Evolutionary conservation across 352 stramenopile genomes (phyloP).

Genomic region (Phytophthora brassicae): DNA sequence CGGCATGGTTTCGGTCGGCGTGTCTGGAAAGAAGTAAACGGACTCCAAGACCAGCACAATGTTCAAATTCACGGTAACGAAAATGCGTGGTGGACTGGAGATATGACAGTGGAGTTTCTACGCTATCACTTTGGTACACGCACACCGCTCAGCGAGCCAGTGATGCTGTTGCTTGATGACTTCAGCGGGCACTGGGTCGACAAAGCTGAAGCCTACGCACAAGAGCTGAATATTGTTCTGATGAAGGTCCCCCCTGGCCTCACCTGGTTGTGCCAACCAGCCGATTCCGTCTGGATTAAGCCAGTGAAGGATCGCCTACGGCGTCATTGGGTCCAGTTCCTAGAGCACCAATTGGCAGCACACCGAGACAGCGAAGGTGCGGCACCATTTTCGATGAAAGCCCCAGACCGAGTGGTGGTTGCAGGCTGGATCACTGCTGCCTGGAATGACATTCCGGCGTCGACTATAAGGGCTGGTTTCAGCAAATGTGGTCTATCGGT

Average conservation of each 20-base stretch:
- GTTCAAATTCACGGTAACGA: background rate
- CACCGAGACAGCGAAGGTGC: too few species aligned
- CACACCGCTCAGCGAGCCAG: background rate
- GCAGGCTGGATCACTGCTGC: too few species aligned
- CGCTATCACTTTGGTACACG: conserved; percentile 5
- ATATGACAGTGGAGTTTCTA: conserved; percentile 4
- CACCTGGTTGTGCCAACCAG: conserved; percentile 6
- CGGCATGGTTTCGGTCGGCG: background rate
- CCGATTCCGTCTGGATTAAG: conserved; percentile 5
- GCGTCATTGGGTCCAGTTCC: conserved; percentile 1
- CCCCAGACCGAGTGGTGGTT: too few species aligned
- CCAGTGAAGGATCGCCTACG: conserved; percentile 1
- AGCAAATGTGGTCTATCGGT: too few species aligned
- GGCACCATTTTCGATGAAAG: too few species aligned
- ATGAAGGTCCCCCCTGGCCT: background rate
- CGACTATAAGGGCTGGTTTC: too few species aligned
- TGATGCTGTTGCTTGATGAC: conserved; percentile 12
- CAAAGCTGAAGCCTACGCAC: background rate
- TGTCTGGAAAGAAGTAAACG: background rate
- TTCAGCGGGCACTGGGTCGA: background rate
- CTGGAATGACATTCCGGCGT: too few species aligned
- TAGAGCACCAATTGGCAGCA: too few species aligned
- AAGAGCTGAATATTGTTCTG: background rate
- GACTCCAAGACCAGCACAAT: background rate
- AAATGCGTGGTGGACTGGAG: too few species aligned